Percentiles rank a stretch among this genome's conserved stretches.
Conservation (phyloP, 2,329 filamentous ascomycete genomes). For the Pestalotiopsis sp. region DNA sequence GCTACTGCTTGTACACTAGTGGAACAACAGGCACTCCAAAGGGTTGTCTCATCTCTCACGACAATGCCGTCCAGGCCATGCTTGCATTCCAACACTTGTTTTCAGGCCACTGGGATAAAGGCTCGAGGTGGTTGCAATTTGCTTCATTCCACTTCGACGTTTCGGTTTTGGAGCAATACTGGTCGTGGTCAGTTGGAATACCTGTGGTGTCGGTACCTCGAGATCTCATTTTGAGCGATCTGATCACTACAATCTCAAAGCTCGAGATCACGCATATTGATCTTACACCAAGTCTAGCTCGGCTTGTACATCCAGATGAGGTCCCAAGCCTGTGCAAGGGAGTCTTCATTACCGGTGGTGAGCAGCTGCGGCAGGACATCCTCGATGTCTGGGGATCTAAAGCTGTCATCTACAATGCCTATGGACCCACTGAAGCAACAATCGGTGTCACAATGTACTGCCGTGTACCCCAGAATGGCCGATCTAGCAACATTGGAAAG, state of each 20-base stretch:
- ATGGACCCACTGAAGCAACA: constrained; percentile 90
- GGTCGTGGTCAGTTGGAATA: constrained; percentile 92
- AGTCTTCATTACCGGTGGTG: constrained; percentile 92
- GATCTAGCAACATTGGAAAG: constrained; percentile 84
- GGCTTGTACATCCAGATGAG: constrained; percentile 76
- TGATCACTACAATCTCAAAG: constrained; percentile 70
- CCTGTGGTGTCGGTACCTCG: constrained; percentile 80
- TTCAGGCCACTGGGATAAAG: constrained; percentile 68
- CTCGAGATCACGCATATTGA: constrained; percentile 88
- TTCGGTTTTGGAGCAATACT: constrained; percentile 90
- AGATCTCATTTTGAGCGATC: constrained; percentile 83
- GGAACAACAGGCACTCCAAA: constrained; percentile 87
- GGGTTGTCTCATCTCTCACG: constrained; percentile 85
- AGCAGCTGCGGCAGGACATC: constrained; percentile 86
- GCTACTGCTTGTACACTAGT: constrained; percentile 86
- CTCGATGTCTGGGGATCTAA: constrained; percentile 81
- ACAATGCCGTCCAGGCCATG: constrained; percentile 88
- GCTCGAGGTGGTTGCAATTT: constrained; percentile 87
- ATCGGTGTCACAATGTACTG: constrained; percentile 91
- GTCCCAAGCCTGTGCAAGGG: constrained; percentile 79
- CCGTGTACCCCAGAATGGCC: constrained; percentile 76
- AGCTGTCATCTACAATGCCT: constrained; percentile 86
- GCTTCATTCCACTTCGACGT: constrained; percentile 96
- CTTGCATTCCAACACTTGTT: constrained; percentile 84
- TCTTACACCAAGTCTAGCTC: constrained; percentile 83